Conservation (phyloP, 768 basidiomycete genomes). For the Russula abietina region DNA sequence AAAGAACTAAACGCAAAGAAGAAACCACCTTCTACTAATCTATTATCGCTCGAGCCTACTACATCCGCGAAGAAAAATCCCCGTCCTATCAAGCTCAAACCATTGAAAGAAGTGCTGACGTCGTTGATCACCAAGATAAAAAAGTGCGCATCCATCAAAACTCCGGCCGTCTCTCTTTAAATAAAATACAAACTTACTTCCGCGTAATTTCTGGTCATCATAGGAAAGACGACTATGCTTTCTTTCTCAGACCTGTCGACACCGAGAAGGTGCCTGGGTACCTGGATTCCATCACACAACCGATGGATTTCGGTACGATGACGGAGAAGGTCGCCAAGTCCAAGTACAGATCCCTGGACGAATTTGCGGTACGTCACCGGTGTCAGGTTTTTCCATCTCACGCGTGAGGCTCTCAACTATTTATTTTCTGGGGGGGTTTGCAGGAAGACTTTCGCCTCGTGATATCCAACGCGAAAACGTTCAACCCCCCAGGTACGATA, state of each 20-base stretch:
- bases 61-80: conserved; percentile 34
- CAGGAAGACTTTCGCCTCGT: conserved; percentile 61
- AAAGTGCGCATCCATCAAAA: conserved; percentile 47
- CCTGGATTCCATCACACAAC: conserved; percentile 62
- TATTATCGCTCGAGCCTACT: conserved; percentile 10
- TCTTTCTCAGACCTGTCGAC: conserved; percentile 70
- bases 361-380: conserved; percentile 56
- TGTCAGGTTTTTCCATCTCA: neutral
- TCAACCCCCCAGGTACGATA: conserved; percentile 69
- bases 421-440: neutral
- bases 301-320: conserved; percentile 94
- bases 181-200: too few relatives aligned
- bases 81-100: conserved; percentile 67
- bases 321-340: conserved; percentile 67
- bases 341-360: conserved; percentile 73
- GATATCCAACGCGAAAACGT: conserved; percentile 64
- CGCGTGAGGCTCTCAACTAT: neutral
- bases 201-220: conserved; percentile 9
- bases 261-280: conserved; percentile 54
- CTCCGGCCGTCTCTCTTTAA: neutral
- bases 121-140: conserved; percentile 68
- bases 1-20: conserved; percentile 52
- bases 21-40: conserved; percentile 33
- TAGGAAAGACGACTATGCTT: conserved; percentile 86
- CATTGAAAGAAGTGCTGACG: conserved; percentile 66